Conservation (phyloP, 495 filamentous ascomycete genomes). For the Pseudevernia furfuracea region DNA sequence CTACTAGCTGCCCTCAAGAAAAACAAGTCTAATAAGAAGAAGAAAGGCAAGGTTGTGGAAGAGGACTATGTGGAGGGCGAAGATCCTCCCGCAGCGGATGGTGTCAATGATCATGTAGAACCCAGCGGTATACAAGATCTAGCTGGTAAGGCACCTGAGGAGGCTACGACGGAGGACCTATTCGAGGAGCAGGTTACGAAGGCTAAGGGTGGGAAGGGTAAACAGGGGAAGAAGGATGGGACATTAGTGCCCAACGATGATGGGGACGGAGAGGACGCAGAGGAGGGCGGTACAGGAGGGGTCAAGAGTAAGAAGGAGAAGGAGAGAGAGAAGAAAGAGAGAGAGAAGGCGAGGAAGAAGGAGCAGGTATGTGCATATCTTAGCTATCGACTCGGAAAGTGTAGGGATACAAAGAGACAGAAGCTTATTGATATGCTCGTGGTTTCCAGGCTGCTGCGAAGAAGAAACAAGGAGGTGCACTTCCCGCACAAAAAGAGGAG, state of each 20-base stretch:
- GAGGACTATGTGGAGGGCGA: conserved; percentile 74
- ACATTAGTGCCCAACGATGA: conserved; percentile 32
- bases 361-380: conserved; percentile 54
- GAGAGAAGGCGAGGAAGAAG: conserved; percentile 89
- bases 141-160: conserved; percentile 67
- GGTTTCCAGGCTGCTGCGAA: conserved; percentile 52
- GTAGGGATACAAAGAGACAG: not conserved
- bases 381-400: not conserved
- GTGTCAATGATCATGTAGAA: conserved; percentile 27
- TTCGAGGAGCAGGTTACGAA: conserved; percentile 70
- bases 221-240: conserved; percentile 26
- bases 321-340: conserved; percentile 89
- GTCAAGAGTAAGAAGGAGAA: conserved; percentile 94
- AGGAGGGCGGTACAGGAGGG: conserved; percentile 42
- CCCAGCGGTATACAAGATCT: conserved; percentile 38
- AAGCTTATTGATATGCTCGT: conserved; percentile 6
- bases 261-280: conserved; percentile 46
- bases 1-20: conserved; percentile 84
- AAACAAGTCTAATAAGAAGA: conserved; percentile 83
- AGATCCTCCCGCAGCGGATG: conserved; percentile 43
- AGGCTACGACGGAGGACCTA: conserved; percentile 79
- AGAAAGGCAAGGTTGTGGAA: conserved; percentile 63
- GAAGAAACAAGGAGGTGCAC: conserved; percentile 47
- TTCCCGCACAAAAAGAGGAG: conserved; percentile 46
- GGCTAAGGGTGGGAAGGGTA: conserved; percentile 50